Conservation (phyloP, 768 basidiomycete species). For the Brasilioporus rufonigricans region DNA sequence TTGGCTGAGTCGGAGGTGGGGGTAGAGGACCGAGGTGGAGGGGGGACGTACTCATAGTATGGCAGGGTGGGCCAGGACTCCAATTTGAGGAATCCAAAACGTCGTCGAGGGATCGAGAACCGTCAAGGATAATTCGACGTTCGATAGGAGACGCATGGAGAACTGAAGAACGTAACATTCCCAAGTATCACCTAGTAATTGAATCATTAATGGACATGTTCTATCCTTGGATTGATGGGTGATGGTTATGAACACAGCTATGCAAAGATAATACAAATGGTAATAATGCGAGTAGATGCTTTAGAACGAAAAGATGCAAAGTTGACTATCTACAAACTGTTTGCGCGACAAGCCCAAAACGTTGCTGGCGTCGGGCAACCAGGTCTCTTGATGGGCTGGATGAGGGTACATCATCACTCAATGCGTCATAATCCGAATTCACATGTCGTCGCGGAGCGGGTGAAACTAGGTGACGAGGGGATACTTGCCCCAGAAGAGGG, state of each 20-base stretch:
- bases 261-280: constrained; percentile 27
- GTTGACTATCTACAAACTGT: constrained; percentile 5
- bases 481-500: constrained; percentile 60
- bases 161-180: neutral
- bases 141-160: too few species aligned
- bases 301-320: constrained; percentile 8
- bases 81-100: too few species aligned
- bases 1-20: too few species aligned
- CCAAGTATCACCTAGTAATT: too few species aligned
- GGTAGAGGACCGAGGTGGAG: too few species aligned
- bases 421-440: constrained; percentile 34
- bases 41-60: too few species aligned
- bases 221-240: constrained; percentile 4
- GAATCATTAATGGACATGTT: neutral
- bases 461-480: constrained; percentile 66
- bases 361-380: constrained; percentile 39
- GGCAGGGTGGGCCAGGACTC: too few species aligned
- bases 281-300: constrained; percentile 22
- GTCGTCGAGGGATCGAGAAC: too few species aligned
- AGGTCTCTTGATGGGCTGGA: constrained; percentile 49
- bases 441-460: constrained; percentile 47
- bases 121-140: too few species aligned
- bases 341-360: constrained; percentile 20
- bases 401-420: constrained; percentile 48
- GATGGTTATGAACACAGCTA: constrained; percentile 21